phyloP scores from a whole-genome alignment of 2,329 filamentous ascomycete species.

The Aspergillus vadensis region DNA sequence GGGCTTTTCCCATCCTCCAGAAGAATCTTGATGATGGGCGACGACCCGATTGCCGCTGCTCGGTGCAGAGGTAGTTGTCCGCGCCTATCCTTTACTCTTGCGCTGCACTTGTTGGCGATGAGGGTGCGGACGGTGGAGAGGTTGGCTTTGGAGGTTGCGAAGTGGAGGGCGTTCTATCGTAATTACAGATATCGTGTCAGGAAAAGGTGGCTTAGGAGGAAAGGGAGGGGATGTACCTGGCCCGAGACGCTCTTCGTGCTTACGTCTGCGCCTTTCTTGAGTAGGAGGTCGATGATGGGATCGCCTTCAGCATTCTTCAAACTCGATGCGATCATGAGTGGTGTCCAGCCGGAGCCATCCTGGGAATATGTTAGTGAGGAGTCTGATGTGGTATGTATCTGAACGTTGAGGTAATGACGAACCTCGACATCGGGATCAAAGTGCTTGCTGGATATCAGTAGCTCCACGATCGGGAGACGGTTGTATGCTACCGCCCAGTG shows the following conservation, averaged over 20 bases:
- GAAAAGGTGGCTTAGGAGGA: background rate
- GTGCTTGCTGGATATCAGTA: slow-evolving; percentile 68
- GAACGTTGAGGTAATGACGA: background rate
- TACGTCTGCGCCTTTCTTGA: slow-evolving; percentile 51
- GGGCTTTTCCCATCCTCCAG: slow-evolving; percentile 74
- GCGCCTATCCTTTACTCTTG: slow-evolving; percentile 78
- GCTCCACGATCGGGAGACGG: slow-evolving; percentile 69
- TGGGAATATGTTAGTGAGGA: slow-evolving; percentile 18
- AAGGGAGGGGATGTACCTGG: slow-evolving; percentile 34
- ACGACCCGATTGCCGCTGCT: slow-evolving; percentile 83
- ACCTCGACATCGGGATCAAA: slow-evolving; percentile 86
- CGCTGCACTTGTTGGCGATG: slow-evolving; percentile 73
- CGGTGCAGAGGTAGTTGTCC: slow-evolving; percentile 91
- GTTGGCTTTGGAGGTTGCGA: slow-evolving; percentile 86
- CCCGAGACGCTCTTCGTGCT: slow-evolving; percentile 47
- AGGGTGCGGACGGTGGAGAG: slow-evolving; percentile 77
- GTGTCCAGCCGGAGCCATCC: slow-evolving; percentile 54
- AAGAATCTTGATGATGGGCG: slow-evolving; percentile 81
- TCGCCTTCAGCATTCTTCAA: slow-evolving; percentile 50
- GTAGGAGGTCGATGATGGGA: slow-evolving; percentile 46
- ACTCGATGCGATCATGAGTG: slow-evolving; percentile 53
- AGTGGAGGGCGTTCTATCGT: slow-evolving; percentile 79
- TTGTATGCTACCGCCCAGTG: slow-evolving; percentile 94
- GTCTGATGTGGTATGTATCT: too few species aligned
- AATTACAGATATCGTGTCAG: background rate